A percentile compares a stretch with the other conserved stretches of the same genome.
Conservation (phyloP, 2,329 filamentous ascomycete genomes). For the Cadophora luteo-olivacea region DNA sequence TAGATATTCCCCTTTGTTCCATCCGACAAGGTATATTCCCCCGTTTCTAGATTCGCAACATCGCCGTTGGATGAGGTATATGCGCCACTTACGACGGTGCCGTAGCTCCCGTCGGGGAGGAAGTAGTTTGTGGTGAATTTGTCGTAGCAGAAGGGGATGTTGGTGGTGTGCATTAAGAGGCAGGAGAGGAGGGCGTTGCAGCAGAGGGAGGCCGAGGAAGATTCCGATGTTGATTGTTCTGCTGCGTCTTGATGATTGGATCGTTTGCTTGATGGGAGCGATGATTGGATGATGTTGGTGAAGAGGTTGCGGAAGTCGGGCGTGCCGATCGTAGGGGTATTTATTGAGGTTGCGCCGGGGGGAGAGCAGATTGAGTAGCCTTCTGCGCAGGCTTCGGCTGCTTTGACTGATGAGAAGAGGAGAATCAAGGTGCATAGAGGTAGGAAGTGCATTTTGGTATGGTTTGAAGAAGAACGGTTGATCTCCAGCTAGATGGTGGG, state of each 20-base stretch:
- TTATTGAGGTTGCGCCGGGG: slow-evolving; percentile 38
- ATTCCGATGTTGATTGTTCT: background rate
- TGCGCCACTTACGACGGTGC: slow-evolving; percentile 51
- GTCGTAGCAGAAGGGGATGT: slow-evolving; percentile 58
- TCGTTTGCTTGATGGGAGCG: slow-evolving; percentile 36
- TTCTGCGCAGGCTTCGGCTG: background rate
- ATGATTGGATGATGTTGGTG: slow-evolving; percentile 43
- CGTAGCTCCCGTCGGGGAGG: slow-evolving; percentile 54
- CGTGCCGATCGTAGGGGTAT: slow-evolving; percentile 41
- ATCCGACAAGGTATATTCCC: slow-evolving; percentile 49
- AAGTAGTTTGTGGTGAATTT: slow-evolving; percentile 58
- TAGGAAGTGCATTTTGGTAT: background rate
- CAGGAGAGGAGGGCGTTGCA: slow-evolving; percentile 38
- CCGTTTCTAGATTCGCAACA: slow-evolving; percentile 52
- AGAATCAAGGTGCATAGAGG: background rate
- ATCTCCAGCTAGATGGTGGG: background rate
- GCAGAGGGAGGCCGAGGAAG: slow-evolving; percentile 30
- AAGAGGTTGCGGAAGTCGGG: slow-evolving; percentile 43
- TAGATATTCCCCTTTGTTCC: slow-evolving; percentile 54
- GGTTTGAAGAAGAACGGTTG: background rate
- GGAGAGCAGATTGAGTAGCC: slow-evolving; percentile 45
- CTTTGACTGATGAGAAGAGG: background rate
- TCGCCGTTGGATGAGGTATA: slow-evolving; percentile 49
- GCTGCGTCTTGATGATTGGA: background rate
- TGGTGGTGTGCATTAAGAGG: slow-evolving; percentile 41